Conservation (phyloP, 495 filamentous ascomycete species). For the Pyrenopolyporus hunteri region DNA sequence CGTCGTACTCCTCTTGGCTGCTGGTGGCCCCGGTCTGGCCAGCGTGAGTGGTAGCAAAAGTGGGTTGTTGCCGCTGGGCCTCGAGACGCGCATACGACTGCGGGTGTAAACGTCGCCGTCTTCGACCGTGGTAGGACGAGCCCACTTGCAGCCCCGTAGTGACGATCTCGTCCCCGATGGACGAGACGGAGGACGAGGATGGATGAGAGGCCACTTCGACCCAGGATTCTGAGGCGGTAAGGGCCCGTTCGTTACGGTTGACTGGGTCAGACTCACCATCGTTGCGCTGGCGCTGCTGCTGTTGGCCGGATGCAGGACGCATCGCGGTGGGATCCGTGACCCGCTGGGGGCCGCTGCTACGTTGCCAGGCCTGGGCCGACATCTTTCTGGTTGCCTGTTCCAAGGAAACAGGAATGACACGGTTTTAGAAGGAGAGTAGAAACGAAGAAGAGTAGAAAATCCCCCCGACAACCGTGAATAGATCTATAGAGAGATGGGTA, state of each 20-base stretch:
- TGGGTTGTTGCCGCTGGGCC: conserved; percentile 34
- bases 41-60: conserved; percentile 52
- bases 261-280: conserved; percentile 36
- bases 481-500: conserved; percentile 10
- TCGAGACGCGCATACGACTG: conserved; percentile 46
- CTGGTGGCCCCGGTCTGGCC: conserved; percentile 60
- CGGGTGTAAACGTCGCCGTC: conserved; percentile 62
- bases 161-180: conserved; percentile 84
- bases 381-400: too few species aligned
- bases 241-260: conserved; percentile 9
- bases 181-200: conserved; percentile 88
- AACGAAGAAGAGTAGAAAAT: conserved; percentile 6
- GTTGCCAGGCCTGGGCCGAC: conserved; percentile 34
- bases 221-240: conserved; percentile 80
- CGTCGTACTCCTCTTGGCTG: conserved; percentile 61
- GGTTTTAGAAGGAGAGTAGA: background rate
- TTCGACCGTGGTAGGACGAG: conserved; percentile 54
- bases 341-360: conserved; percentile 26
- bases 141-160: conserved; percentile 82
- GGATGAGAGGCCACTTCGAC: conserved; percentile 93
- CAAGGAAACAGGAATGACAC: background rate
- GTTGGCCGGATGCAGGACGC: conserved; percentile 30
- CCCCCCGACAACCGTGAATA: background rate
- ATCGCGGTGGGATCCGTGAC: conserved; percentile 21
- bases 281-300: conserved; percentile 36